Evolutionary conservation across 495 filamentous ascomycete genomes (phyloP).

Genomic region (Amphirosellinia nigrospora): DNA sequence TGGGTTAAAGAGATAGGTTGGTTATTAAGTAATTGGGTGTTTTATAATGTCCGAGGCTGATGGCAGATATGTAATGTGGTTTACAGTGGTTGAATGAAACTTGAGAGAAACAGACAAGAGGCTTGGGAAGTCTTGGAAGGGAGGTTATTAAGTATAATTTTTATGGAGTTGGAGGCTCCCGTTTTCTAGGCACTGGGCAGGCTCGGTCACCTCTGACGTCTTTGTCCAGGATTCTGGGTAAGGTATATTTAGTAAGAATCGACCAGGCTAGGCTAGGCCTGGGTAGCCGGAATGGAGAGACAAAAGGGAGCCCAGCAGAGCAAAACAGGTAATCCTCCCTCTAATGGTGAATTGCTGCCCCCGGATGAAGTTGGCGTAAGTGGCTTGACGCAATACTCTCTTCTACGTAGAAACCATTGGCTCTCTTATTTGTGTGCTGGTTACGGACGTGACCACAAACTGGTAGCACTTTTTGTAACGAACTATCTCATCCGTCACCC

Average conservation of each 20-base stretch:
- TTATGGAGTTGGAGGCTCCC: neutral
- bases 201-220: constrained; percentile 22
- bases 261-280: constrained; percentile 15
- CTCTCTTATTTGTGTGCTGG: constrained; percentile 6
- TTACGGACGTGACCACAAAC: neutral
- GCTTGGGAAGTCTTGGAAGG: neutral
- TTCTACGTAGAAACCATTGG: constrained; percentile 2
- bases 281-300: neutral
- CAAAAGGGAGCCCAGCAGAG: neutral
- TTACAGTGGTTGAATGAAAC: neutral
- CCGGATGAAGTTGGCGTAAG: neutral
- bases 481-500: neutral
- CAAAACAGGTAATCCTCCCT: constrained; percentile 4
- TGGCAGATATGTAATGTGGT: neutral
- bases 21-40: neutral
- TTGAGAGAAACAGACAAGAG: neutral
- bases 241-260: neutral
- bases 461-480: neutral
- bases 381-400: constrained; percentile 20
- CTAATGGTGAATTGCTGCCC: neutral
- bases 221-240: constrained; percentile 6
- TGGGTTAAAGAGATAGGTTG: neutral
- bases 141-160: constrained; percentile 9
- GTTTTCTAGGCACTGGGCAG: neutral
- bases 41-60: neutral